Base-by-base conservation (phyloP, 805 yeast species). In the Zygosaccharomyces pseudorouxii region DNA sequence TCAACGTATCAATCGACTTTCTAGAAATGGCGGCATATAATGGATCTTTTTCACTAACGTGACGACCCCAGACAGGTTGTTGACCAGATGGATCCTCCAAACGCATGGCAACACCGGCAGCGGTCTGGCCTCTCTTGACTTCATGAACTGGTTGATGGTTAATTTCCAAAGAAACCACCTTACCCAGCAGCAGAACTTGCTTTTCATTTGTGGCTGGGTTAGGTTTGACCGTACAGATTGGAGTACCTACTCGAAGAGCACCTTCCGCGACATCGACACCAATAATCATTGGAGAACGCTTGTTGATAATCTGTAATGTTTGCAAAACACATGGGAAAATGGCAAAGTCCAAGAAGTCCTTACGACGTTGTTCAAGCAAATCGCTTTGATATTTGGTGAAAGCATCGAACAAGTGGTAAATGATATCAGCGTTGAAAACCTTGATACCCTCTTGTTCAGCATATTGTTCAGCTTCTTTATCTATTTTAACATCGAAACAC, bases 31-130 rank as follows among this genome's bases (percentile, higher is more conserved):
- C 76, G n/a, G 99, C 92, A 72, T 90, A 93, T 65, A 93, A 75
- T 40, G 79, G 77, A 69, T 93, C 99, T 50, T 80, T 74, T 71
- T 93, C 99, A 69, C 89, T 96, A 59, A 93, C 95, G 66, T 93
- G 99, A 75, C 99, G 88, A 55, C 99, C 99, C 98, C 98, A 93
- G 11, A 88, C 83, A 47, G 99, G 98, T 72, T 89, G 96, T 55
- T 87, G 92, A 50, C 86, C 77, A 38, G 96, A 86, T 56, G 96
- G 90, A 60, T 88, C 85, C 49, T 93, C 99, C 63, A 93, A 77
- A 76, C 99, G 83, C 86, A 93, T 87, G 54, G 99, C 99, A 55
- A 92, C 98, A 80, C 99, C 99, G 23, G 96, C 97, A 59, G 86
- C 80, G 10, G 98, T 88, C 71, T 87, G 96, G 40, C 97, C 97